Evolutionary conservation across 768 basidiomycete genomes (phyloP), one percentile per base, ranked within the genome.

Genomic region (Rhodotorula kratochvilovae): DNA sequence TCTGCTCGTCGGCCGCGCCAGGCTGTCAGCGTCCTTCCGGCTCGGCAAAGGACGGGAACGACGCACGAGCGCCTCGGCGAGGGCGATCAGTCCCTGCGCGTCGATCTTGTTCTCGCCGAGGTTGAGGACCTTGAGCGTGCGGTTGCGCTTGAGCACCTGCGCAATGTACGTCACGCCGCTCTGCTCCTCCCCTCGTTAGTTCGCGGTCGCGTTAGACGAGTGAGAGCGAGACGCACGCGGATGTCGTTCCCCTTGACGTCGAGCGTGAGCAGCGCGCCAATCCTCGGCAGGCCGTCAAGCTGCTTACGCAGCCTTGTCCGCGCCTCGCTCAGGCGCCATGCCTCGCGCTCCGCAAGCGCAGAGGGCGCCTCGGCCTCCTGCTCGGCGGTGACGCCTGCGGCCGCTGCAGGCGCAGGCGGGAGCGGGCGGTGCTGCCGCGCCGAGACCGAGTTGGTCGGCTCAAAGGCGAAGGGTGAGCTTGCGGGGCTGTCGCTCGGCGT

Each of bases 101-200:
- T 95, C 95, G 11, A 99, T 85, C 79, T 90, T 92, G 80, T 98
- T 98, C 79, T 98, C 95, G 77, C 90, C 89, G 62, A 98, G 81
- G 80, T 97, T 98, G 35, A 97, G 84, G 11, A 97, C 88, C 81
- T 95, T 96, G 55, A 98, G 83, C 6, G 95, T 97, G 56, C 93
- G 84, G 80, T 99, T 98, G 48, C 95, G 88, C 79, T 98, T 98
- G 72, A 98, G 83, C 0, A 98, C 95, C 81, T 98, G 94, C 0
- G 93, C 89, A 59, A 98, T 86, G 78, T 96, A 97, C 0, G 86
- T 86, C 46, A 97, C 88, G 1, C 95, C 94, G 54, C 81, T 85
- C 85, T 86, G 70, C 29, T 17, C 16, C 8, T 12, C 2, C 17
- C 23, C 55, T 53, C 23, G 12, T 27, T 5, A 29, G 39, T 31